These are phyloP conservation scores for Naegleria fowleri DNA, from an alignment of 208 protist genomes.

Conservation along the genomic window DNA sequence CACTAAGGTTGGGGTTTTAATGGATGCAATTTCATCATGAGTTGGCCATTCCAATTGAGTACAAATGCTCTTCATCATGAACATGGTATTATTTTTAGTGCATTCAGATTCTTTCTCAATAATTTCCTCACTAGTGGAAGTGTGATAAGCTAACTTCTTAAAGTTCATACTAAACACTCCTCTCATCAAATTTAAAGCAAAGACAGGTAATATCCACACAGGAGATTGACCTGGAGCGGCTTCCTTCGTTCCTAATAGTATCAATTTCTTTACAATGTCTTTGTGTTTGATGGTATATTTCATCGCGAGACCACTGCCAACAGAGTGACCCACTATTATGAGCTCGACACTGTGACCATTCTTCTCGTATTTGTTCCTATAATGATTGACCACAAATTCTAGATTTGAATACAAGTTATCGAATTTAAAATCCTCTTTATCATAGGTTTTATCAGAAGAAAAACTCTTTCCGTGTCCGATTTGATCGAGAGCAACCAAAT, in stretches of 20 bases:
- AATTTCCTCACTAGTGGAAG: not conserved
- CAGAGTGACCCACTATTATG: not conserved
- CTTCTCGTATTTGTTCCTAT: not conserved
- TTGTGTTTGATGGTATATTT: not conserved
- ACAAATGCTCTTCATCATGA: not conserved
- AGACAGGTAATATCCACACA: not conserved
- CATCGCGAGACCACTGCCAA: not conserved
- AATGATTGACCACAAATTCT: not conserved
- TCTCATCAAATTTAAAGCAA: not conserved
- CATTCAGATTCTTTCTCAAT: not conserved
- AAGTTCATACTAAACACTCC: not conserved
- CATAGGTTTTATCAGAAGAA: not conserved
- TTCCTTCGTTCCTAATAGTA: not conserved
- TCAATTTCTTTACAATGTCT: not conserved
- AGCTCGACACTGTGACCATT: not conserved
- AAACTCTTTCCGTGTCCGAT: not conserved
- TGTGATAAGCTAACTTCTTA: not conserved
- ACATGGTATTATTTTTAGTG: not conserved
- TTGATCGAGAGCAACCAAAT: not conserved
- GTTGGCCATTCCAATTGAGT: not conserved
- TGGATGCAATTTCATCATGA: not conserved
- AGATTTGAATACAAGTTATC: not conserved
- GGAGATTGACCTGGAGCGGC: not conserved
- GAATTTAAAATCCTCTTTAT: not conserved
- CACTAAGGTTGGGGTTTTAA: not conserved